Evolutionary conservation across 495 filamentous ascomycete genomes (phyloP), one percentile per base, ranked within the genome.

Genomic region (Saxispiralis lemnorum): DNA sequence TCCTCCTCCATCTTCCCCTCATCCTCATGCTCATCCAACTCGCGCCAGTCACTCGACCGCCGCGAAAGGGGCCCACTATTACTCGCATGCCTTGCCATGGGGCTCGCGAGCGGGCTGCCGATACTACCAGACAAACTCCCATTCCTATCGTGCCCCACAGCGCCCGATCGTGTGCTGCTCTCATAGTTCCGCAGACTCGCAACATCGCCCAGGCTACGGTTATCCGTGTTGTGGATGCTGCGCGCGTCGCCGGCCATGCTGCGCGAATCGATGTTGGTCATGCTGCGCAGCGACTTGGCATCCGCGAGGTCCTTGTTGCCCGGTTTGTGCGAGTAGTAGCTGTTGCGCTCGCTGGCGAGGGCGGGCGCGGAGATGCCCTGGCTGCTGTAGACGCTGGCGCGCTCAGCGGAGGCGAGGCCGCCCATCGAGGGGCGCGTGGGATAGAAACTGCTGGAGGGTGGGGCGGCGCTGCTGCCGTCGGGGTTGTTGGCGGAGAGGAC

Each of bases 51-150:
- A 15, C 74, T 79, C 52, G 72, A 76, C 38, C 74, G 59, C 31
- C 77, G 69, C 50, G 70, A 77, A 39, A 76, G 55, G 24, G 44
- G 45, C 10, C 68, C 68, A 19, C 69, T 70, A 24, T 62, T 44
- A 49, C 38, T 61, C 35, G 51, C 55, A 28, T 55, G 53, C 14
- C 39, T 53, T 34, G 72, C 67, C 24, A 66, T 62, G 5, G 75
- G 69, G 45, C 70, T 74, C 0, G 66, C 68, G 30, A 83, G 55
- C 15, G 81, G 78, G 52, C 77, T 84, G 6, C 67, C 68, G 43
- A 87, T 79, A 52, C 81, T 89, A 17, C 80, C 79, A 31, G 69
- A 78, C 18, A 84, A 73, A 54, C 85, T 93, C 52, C 93, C 86
- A 45, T 82, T 79, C 38, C 83, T 68, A 2, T 71, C 70, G 55